Percentiles rank a stretch among this genome's conserved stretches.
Conservation (phyloP, 495 filamentous ascomycete genomes). For the Elasticomyces elasticus region DNA sequence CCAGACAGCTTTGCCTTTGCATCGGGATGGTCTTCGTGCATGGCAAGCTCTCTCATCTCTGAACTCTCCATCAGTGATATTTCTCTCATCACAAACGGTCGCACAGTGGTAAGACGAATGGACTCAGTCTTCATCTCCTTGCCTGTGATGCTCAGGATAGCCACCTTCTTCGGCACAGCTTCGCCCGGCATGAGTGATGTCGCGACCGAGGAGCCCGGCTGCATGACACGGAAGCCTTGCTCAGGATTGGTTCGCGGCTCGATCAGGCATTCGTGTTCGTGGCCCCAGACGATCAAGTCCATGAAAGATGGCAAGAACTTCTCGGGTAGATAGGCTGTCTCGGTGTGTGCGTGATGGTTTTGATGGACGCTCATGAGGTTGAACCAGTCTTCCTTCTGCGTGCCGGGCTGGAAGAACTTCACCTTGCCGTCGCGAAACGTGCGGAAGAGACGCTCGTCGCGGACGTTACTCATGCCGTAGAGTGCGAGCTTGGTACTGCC, state of each 20-base stretch:
- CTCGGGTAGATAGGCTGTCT: conserved; percentile 85
- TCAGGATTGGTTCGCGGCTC: conserved; percentile 72
- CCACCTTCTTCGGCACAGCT: conserved; percentile 82
- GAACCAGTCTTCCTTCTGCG: conserved; percentile 88
- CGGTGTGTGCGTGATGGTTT: conserved; percentile 84
- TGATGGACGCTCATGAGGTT: conserved; percentile 94
- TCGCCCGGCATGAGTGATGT: conserved; percentile 87
- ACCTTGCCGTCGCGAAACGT: conserved; percentile 91
- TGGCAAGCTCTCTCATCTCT: conserved; percentile 60
- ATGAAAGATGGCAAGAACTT: conserved; percentile 88
- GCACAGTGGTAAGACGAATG: conserved; percentile 74
- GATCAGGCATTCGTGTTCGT: conserved; percentile 95
- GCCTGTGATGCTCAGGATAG: conserved; percentile 73
- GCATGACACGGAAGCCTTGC: conserved; percentile 88
- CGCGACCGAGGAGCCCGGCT: conserved; percentile 90
- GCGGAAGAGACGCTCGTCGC: conserved; percentile 86
- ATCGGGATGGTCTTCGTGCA: conserved; percentile 63
- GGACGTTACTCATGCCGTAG: conserved; percentile 92
- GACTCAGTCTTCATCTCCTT: conserved; percentile 72
- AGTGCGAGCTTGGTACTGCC: conserved; percentile 87
- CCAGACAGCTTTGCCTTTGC: conserved; percentile 71
- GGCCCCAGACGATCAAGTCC: conserved; percentile 90
- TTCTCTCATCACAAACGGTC: conserved; percentile 83
- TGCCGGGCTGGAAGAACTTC: conserved; percentile 77
- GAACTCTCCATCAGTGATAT: conserved; percentile 67